Conservation (phyloP, 495 filamentous ascomycete genomes). For the Tetracladium setigerum region DNA sequence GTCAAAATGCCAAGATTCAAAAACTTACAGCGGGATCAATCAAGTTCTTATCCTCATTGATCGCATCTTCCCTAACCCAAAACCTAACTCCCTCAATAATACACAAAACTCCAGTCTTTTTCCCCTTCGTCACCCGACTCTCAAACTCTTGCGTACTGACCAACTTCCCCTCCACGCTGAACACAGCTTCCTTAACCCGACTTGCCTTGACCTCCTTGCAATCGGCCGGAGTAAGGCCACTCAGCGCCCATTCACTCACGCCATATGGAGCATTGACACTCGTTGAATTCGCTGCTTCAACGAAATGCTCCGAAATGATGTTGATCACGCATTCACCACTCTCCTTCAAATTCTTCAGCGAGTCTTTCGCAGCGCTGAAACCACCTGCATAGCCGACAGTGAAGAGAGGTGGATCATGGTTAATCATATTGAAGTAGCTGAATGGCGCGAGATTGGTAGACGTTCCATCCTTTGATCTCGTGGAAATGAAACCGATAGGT, state of each 20-base stretch:
- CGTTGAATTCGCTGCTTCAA: conserved; percentile 82
- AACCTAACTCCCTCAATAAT: conserved; percentile 83
- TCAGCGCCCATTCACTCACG: conserved; percentile 71
- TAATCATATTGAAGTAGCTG: conserved; percentile 74
- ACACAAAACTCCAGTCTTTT: conserved; percentile 63
- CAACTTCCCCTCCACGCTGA: conserved; percentile 74
- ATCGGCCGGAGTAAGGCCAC: conserved; percentile 65
- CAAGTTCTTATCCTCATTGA: conserved; percentile 65
- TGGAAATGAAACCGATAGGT: conserved; percentile 55
- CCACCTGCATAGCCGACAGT: conserved; percentile 61
- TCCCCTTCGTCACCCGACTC: conserved; percentile 56
- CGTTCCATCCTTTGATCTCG: conserved; percentile 32
- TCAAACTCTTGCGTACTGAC: conserved; percentile 66
- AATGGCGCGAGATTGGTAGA: conserved; percentile 79
- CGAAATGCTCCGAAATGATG: conserved; percentile 74
- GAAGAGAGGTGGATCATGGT: conserved; percentile 88
- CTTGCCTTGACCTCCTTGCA: conserved; percentile 58
- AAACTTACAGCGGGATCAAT: conserved; percentile 51
- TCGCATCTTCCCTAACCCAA: conserved; percentile 83
- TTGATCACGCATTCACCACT: conserved; percentile 77
- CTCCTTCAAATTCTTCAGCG: conserved; percentile 62
- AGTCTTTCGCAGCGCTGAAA: conserved; percentile 59
- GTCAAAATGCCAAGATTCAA: conserved; percentile 5
- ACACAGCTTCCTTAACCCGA: conserved; percentile 75
- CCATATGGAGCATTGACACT: conserved; percentile 74